Percentiles rank a stretch among this genome's conserved stretches.
These are phyloP conservation scores for Cryomyces minteri DNA, from an alignment of 495 filamentous ascomycete species.

Conservation along the genomic window DNA sequence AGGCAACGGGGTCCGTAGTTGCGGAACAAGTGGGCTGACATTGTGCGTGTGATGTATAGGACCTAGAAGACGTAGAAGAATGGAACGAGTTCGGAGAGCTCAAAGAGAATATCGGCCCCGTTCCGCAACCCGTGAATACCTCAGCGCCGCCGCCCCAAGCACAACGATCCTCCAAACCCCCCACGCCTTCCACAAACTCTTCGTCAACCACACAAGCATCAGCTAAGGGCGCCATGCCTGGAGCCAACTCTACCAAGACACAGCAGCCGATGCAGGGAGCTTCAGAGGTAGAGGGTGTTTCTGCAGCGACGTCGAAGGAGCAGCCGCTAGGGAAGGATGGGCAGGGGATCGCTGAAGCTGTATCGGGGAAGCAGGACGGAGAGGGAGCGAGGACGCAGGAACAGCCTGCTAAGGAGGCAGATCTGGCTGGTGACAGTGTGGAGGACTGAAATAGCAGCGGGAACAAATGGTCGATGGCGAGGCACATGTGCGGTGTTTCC, in stretches of 20 bases:
- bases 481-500: too few relatives aligned
- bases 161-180: neutral
- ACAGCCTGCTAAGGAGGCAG: slow-evolving; percentile 12
- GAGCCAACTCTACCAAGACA: neutral
- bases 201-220: neutral
- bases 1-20: slow-evolving; percentile 1
- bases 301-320: neutral
- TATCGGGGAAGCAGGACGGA: neutral
- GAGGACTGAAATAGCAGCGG: slow-evolving; percentile 5
- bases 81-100: slow-evolving; percentile 99
- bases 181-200: neutral
- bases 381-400: slow-evolving; percentile 10
- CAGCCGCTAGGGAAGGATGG: slow-evolving; percentile 10
- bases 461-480: too few relatives aligned
- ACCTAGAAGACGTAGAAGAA: slow-evolving; percentile 85
- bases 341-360: slow-evolving; percentile 5
- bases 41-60: slow-evolving; percentile 31
- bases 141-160: slow-evolving; percentile 3
- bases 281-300: neutral
- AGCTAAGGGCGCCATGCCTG: slow-evolving; percentile 1
- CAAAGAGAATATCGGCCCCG: slow-evolving; percentile 51
- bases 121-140: slow-evolving; percentile 15
- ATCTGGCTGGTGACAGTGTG: slow-evolving; percentile 14
- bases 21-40: neutral
- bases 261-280: slow-evolving; percentile 5